These are phyloP conservation scores for Trichosanthes truncata DNA, from an alignment of 306 rosid genomes.

Conservation along the genomic window DNA sequence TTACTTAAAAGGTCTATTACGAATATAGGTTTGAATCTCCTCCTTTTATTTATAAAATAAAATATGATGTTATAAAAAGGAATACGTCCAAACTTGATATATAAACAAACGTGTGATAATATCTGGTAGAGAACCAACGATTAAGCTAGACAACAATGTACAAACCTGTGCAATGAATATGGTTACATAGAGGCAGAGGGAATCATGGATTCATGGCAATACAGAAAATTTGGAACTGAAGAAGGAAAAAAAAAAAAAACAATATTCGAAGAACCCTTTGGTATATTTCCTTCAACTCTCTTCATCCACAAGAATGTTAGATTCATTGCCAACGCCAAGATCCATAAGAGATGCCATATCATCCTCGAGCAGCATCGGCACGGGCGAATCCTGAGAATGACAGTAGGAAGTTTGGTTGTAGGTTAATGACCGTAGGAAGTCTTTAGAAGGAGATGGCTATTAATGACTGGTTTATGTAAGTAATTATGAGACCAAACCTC, in stretches of 20 bases:
- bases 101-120: not conserved
- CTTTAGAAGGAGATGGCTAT: not conserved
- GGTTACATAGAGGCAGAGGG: not conserved
- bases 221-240: not conserved
- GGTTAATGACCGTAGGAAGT: not conserved
- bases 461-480: not conserved
- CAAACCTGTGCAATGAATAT: not conserved
- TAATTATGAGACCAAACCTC: constrained; percentile 44
- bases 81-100: not conserved
- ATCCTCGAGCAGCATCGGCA: constrained; percentile 62
- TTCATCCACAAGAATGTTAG: constrained; percentile 70
- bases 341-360: constrained; percentile 66
- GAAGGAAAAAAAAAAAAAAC: not conserved
- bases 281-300: constrained; percentile 30
- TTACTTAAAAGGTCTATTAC: too few species aligned
- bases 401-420: not conserved
- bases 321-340: constrained; percentile 55
- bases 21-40: not conserved
- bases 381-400: constrained; percentile 62
- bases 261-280: not conserved
- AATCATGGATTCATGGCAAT: not conserved
- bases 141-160: not conserved
- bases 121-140: not conserved
- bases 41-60: too few species aligned
- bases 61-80: not conserved